Conservation (phyloP, 495 filamentous ascomycete species). For the Penicillium angulare region DNA sequence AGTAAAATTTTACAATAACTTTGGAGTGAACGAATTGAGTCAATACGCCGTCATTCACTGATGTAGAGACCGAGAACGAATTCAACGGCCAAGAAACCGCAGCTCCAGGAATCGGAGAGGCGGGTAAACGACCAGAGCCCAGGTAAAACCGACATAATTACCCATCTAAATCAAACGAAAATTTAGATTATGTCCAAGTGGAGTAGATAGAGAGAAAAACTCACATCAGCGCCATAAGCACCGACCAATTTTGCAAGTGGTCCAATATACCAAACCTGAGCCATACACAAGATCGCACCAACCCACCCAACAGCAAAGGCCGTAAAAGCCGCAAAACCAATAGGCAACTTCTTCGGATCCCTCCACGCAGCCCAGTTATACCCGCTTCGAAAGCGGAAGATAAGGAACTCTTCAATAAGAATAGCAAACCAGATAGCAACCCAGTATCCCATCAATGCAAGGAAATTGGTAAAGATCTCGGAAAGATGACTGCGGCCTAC, state of each 20-base stretch:
- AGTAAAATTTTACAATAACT: too few relatives aligned
- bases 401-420: slow-evolving; percentile 59
- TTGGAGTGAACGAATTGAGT: too few relatives aligned
- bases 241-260: slow-evolving; percentile 57
- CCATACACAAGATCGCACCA: slow-evolving; percentile 68
- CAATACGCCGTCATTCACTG: too few relatives aligned
- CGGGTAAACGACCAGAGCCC: slow-evolving; percentile 49
- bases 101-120: slow-evolving; percentile 50
- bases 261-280: slow-evolving; percentile 68
- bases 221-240: slow-evolving; percentile 59
- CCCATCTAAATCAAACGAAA: slow-evolving; percentile 41
- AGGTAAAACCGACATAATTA: slow-evolving; percentile 50
- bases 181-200: slow-evolving; percentile 8
- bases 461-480: slow-evolving; percentile 68
- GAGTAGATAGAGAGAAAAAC: slow-evolving; percentile 8
- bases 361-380: slow-evolving; percentile 67
- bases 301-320: slow-evolving; percentile 69
- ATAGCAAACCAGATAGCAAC: slow-evolving; percentile 64
- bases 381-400: slow-evolving; percentile 52
- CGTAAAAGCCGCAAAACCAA: slow-evolving; percentile 60
- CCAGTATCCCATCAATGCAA: slow-evolving; percentile 76
- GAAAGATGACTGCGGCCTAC: slow-evolving; percentile 60
- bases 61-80: too few relatives aligned
- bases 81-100: slow-evolving; percentile 13
- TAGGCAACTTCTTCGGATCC: slow-evolving; percentile 54